Evolutionary conservation across 306 rosid species (phyloP).

Genomic region (Echinosophora koreensis): DNA sequence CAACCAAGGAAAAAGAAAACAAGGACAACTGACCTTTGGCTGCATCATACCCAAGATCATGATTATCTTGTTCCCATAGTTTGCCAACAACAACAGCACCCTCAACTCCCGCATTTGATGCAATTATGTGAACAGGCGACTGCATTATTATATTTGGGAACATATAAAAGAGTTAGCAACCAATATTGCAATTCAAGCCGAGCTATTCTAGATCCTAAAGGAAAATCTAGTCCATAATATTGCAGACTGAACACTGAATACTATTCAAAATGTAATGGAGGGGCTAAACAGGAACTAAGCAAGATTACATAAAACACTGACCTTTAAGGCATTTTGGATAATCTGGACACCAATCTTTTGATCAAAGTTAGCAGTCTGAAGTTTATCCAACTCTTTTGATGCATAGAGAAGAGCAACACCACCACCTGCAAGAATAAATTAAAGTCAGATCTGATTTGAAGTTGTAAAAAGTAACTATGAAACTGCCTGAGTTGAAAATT

Average conservation of each 20-base stretch:
- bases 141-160: conserved; percentile 46
- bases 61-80: conserved; percentile 80
- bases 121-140: conserved; percentile 94
- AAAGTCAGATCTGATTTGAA: conserved; percentile 9
- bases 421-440: conserved; percentile 61
- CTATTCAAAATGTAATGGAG: conserved; percentile 8
- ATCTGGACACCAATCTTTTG: conserved; percentile 97
- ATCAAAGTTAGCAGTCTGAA: conserved; percentile 86
- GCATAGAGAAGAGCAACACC: conserved; percentile 99
- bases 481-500: background rate
- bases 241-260: conserved; percentile 20
- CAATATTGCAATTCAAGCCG: background rate
- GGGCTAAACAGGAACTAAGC: background rate
- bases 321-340: conserved; percentile 94
- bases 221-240: background rate
- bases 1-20: background rate
- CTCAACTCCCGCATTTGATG: conserved; percentile 96
- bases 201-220: background rate
- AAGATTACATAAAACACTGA: background rate
- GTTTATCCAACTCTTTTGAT: conserved; percentile 82
- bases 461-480: background rate
- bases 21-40: conserved; percentile 80
- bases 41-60: conserved; percentile 95
- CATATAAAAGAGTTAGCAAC: conserved; percentile 11
- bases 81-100: conserved; percentile 99